These are phyloP conservation scores for Suhomyces tanzawaensis DNA, from an alignment of 805 yeast genomes.

Conservation along the genomic window DNA sequence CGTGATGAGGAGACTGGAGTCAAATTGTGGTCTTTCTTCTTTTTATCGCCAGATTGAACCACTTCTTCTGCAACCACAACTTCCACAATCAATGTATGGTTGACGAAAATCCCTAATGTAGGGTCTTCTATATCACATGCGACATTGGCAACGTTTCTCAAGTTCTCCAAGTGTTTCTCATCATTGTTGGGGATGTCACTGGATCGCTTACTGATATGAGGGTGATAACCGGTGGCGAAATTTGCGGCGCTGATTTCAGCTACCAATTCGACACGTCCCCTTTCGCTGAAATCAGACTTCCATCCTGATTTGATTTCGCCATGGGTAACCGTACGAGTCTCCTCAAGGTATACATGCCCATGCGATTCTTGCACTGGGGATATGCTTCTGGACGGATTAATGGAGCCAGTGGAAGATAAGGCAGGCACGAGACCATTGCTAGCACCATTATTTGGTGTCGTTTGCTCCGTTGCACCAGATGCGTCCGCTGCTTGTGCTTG, in stretches of 20 bases:
- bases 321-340: constrained; percentile 64
- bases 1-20: constrained; percentile 24
- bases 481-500: background rate
- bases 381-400: constrained; percentile 13
- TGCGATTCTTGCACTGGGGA: constrained; percentile 16
- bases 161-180: constrained; percentile 21
- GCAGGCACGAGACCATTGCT: constrained; percentile 27
- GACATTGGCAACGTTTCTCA: constrained; percentile 48
- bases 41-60: constrained; percentile 36
- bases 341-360: constrained; percentile 57
- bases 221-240: constrained; percentile 49
- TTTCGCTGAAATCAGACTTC: constrained; percentile 84
- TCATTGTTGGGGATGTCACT: constrained; percentile 32
- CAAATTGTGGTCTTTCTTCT: constrained; percentile 12
- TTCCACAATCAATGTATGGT: constrained; percentile 78
- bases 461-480: constrained; percentile 1
- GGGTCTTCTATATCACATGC: constrained; percentile 84
- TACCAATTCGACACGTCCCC: constrained; percentile 77
- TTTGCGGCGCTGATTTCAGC: constrained; percentile 65
- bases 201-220: constrained; percentile 44
- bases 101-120: constrained; percentile 69
- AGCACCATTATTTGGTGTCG: constrained; percentile 14
- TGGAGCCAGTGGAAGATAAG: no score
- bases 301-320: constrained; percentile 91
- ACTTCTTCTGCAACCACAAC: constrained; percentile 92